These are phyloP conservation scores for Casuarina equisetifolia DNA, from an alignment of 306 rosid genomes.

Conservation along the genomic window DNA sequence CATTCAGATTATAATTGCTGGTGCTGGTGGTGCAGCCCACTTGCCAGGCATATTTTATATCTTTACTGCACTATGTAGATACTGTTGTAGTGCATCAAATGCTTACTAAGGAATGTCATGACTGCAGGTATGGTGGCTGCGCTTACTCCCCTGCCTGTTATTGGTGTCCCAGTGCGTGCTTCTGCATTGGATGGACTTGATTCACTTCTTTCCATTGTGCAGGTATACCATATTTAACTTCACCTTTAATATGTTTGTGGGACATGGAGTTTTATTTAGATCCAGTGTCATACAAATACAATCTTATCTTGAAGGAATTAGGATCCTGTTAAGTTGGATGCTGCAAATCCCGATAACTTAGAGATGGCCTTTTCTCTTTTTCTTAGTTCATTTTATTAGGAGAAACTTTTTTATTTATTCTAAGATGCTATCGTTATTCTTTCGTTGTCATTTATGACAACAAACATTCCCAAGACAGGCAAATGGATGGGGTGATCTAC, in stretches of 20 bases:
- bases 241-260: not conserved
- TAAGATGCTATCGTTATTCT: not conserved
- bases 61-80: constrained; percentile 10
- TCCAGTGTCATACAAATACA: too few relatives aligned
- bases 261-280: not conserved
- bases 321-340: not conserved
- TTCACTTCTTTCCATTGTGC: constrained; percentile 84
- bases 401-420: not conserved
- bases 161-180: constrained; percentile 92
- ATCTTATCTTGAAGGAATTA: not conserved
- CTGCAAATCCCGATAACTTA: not conserved
- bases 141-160: constrained; percentile 69
- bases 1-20: constrained; percentile 82
- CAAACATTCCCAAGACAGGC: not conserved
- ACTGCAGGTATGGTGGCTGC: constrained; percentile 91
- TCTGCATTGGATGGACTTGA: constrained; percentile 78
- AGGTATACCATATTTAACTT: constrained; percentile 42
- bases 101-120: constrained; percentile 15
- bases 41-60: constrained; percentile 61
- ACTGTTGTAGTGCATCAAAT: not conserved
- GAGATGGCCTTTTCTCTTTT: not conserved
- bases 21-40: constrained; percentile 97
- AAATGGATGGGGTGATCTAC: not conserved
- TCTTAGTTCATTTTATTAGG: not conserved
- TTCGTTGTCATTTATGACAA: not conserved